These are phyloP conservation scores for Viridothelium virens DNA, from an alignment of 495 filamentous ascomycete genomes.

Conservation along the genomic window DNA sequence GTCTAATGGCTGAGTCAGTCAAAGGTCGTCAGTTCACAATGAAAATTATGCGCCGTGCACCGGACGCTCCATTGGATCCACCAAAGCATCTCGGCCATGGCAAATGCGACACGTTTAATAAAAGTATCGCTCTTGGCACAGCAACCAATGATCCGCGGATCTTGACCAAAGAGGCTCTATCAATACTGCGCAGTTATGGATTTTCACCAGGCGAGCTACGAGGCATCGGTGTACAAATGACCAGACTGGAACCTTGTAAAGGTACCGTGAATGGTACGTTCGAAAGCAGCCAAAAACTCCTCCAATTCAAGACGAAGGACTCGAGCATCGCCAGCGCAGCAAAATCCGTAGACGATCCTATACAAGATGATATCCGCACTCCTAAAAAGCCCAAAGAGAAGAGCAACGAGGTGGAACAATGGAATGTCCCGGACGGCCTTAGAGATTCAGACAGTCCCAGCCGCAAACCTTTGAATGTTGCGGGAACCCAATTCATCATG, in stretches of 20 bases:
- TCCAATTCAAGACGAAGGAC: slow-evolving; percentile 46
- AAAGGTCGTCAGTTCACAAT: slow-evolving; percentile 82
- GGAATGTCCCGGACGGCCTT: slow-evolving; percentile 19
- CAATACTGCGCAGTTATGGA: slow-evolving; percentile 70
- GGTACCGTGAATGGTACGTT: slow-evolving; percentile 25
- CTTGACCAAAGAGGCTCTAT: slow-evolving; percentile 70
- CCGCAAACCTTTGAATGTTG: slow-evolving; percentile 63
- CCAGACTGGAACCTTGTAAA: slow-evolving; percentile 77
- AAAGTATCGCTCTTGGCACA: slow-evolving; percentile 71
- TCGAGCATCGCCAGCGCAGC: neutral
- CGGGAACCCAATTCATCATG: slow-evolving; percentile 81
- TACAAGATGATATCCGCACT: slow-evolving; percentile 51
- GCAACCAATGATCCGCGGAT: slow-evolving; percentile 65
- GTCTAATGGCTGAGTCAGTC: slow-evolving; percentile 71
- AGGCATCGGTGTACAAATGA: slow-evolving; percentile 85
- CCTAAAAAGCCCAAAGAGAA: slow-evolving; percentile 52
- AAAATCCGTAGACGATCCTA: slow-evolving; percentile 40
- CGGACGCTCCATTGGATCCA: slow-evolving; percentile 83
- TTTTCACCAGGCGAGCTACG: slow-evolving; percentile 85
- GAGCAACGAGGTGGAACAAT: slow-evolving; percentile 11
- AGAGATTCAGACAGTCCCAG: slow-evolving; percentile 43
- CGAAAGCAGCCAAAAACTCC: slow-evolving; percentile 48
- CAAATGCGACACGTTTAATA: slow-evolving; percentile 88
- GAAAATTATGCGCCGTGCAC: slow-evolving; percentile 81
- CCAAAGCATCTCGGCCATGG: slow-evolving; percentile 93